Conservation (phyloP, 164 flowering plant species). For the Kalanchoe fedtschenkoi region DNA sequence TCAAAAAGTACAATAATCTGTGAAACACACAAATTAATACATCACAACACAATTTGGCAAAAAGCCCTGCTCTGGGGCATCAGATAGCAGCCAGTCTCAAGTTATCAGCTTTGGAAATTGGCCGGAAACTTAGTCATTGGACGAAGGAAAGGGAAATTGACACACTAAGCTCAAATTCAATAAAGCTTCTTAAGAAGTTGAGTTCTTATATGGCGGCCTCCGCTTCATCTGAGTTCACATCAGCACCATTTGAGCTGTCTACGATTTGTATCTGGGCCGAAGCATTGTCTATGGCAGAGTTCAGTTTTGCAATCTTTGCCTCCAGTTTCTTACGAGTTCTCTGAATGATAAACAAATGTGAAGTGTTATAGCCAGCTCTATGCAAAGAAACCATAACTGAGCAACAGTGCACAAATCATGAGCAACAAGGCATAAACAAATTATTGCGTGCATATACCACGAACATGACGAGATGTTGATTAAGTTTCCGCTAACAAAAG, state of each 20-base stretch:
- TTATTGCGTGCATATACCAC: neutral
- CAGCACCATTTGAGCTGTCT: conserved; percentile 38
- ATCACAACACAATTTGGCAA: too few species aligned
- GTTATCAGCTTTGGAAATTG: neutral
- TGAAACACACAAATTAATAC: too few species aligned
- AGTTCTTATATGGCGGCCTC: conserved; percentile 39
- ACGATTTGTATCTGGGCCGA: conserved; percentile 61
- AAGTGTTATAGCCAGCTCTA: neutral
- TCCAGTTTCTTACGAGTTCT: conserved; percentile 56
- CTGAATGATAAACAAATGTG: conserved; percentile 29
- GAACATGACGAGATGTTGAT: neutral
- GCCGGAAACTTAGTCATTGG: neutral
- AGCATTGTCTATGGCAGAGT: conserved; percentile 75
- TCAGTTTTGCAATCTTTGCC: conserved; percentile 81
- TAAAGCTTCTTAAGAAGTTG: neutral
- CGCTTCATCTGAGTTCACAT: conserved; percentile 43
- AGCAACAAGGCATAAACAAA: neutral
- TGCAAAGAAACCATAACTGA: neutral
- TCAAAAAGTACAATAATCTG: too few species aligned
- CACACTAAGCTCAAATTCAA: neutral
- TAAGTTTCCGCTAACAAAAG: conserved; percentile 6
- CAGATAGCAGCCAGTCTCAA: too few species aligned
- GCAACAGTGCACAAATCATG: neutral
- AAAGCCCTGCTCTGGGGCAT: too few species aligned
- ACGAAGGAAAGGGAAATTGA: neutral